Base-by-base conservation (phyloP, 768 basidiomycete species). In the Xerocomellus intermedius region DNA sequence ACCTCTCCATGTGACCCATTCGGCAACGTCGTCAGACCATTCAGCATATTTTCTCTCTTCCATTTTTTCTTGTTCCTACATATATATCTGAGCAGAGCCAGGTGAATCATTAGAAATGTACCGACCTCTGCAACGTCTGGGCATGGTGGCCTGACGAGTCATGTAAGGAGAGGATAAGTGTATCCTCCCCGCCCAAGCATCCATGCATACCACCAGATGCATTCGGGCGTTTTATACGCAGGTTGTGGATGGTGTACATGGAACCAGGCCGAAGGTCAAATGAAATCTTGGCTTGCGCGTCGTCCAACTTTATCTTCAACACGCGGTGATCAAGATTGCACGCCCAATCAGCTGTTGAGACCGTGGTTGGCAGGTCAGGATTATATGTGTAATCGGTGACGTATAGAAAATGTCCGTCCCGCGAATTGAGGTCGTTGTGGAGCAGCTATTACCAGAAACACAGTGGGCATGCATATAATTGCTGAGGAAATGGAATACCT, bases 371-470 rank as follows among this genome's bases (percentile, higher is more conserved):
- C 35, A 86, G 69, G 48, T 77, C 69, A 4, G 74, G 60, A 50
- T 84, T 77, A 4, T 70, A 64, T 2, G 85, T 85, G 62, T 87
- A 89, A 65, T 89, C 87, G 8, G 86, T 87, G 32, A 85, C 80
- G 56, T 79, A 84, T 37, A 87, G 66, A 46, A 71, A 75, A 5
- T 76, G 68, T 24, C 65, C 64, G 26, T 71, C 66, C 30, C 65
- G 59, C 17, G 71, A 60, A 42, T 73, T 69, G 19, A 67, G 57
- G 13, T 71, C 69, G 19, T 74, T 56, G 55, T 78, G 74, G 4
- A 87, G 68, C 33, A 85, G 65, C 86, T 87, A n/a, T n/a, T n/a
- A 52, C 14, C 49, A 32, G 26, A 30, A 41, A 50, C 22, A 37
- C 14, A 22, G 37, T 56, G 21, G 42, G 46, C 12, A 48, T 24